These are phyloP conservation scores for Penicillium diatomitis DNA, from an alignment of 495 filamentous ascomycete species.

Conservation along the genomic window DNA sequence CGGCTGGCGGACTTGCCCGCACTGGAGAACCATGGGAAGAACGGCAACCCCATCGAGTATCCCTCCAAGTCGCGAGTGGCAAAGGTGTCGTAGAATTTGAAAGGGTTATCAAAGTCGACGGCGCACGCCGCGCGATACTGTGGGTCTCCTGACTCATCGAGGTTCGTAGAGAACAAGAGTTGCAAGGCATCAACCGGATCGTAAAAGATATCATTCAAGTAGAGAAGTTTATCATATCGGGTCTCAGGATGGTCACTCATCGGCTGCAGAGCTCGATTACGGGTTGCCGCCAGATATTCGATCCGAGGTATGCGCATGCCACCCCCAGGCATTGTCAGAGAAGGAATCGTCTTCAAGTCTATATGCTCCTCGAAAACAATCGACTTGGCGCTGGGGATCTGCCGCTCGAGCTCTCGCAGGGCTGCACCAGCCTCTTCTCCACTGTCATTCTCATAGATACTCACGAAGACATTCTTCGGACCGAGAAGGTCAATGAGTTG, in stretches of 20 bases:
- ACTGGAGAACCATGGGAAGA: slow-evolving; percentile 65
- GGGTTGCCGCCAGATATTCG: slow-evolving; percentile 68
- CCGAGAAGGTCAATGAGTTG: slow-evolving; percentile 53
- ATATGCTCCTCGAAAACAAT: slow-evolving; percentile 48
- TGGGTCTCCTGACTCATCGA: slow-evolving; percentile 43
- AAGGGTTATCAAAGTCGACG: slow-evolving; percentile 63
- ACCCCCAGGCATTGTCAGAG: slow-evolving; percentile 52
- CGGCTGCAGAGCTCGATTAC: slow-evolving; percentile 63
- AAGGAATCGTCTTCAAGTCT: slow-evolving; percentile 40
- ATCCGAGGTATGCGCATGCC: slow-evolving; percentile 57
- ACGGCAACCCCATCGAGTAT: slow-evolving; percentile 57
- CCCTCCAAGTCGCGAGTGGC: slow-evolving; percentile 69
- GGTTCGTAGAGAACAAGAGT: slow-evolving; percentile 68
- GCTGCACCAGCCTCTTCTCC: slow-evolving; percentile 39
- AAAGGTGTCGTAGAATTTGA: slow-evolving; percentile 79
- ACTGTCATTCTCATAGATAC: slow-evolving; percentile 64
- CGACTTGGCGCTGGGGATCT: slow-evolving; percentile 40
- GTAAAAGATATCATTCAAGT: slow-evolving; percentile 69
- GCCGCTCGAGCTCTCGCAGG: slow-evolving; percentile 31
- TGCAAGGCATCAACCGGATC: slow-evolving; percentile 59
- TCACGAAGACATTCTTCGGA: slow-evolving; percentile 39
- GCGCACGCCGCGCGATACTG: slow-evolving; percentile 69
- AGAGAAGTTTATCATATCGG: slow-evolving; percentile 59
- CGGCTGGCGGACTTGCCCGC: slow-evolving; percentile 49
- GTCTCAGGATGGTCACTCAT: slow-evolving; percentile 33